These are phyloP conservation scores for Fusarium humuli DNA, from an alignment of 2,329 filamentous ascomycete genomes.

Conservation along the genomic window DNA sequence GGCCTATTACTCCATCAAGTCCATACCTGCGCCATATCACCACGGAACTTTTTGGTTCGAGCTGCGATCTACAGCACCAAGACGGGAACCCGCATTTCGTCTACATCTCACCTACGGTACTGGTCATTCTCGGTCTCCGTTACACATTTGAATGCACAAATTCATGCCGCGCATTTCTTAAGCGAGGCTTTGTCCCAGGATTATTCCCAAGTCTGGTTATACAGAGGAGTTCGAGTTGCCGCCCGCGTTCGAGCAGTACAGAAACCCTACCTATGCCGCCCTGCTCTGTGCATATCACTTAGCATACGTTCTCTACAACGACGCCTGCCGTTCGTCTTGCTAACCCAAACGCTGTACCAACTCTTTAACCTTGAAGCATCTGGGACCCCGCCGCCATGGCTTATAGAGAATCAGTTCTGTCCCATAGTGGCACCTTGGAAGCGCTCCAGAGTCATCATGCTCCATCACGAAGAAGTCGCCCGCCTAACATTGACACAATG, in stretches of 20 bases:
- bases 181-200: slow-evolving; percentile 24
- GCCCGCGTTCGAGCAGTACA: slow-evolving; percentile 18
- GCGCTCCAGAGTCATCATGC: slow-evolving; percentile 41
- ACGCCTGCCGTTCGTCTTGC: slow-evolving; percentile 20
- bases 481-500: slow-evolving; percentile 44
- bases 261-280: slow-evolving; percentile 32
- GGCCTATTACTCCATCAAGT: slow-evolving; percentile 20
- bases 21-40: slow-evolving; percentile 26
- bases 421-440: slow-evolving; percentile 42
- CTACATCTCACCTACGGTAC: slow-evolving; percentile 16
- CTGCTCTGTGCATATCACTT: slow-evolving; percentile 18
- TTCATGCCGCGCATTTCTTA: slow-evolving; percentile 25
- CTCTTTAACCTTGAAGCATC: neutral
- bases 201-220: slow-evolving; percentile 9
- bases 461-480: slow-evolving; percentile 41
- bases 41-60: slow-evolving; percentile 30
- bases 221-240: slow-evolving; percentile 21
- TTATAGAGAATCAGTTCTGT: slow-evolving; percentile 45
- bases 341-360: slow-evolving; percentile 17
- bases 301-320: slow-evolving; percentile 24
- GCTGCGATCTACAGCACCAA: slow-evolving; percentile 29
- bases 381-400: slow-evolving; percentile 27
- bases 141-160: slow-evolving; percentile 28
- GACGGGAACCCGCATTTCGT: slow-evolving; percentile 39
- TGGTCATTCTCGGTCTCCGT: slow-evolving; percentile 15